phyloP scores from a whole-genome alignment of 2,329 filamentous ascomycete genomes.

The Cordyceps fumosorosea region DNA sequence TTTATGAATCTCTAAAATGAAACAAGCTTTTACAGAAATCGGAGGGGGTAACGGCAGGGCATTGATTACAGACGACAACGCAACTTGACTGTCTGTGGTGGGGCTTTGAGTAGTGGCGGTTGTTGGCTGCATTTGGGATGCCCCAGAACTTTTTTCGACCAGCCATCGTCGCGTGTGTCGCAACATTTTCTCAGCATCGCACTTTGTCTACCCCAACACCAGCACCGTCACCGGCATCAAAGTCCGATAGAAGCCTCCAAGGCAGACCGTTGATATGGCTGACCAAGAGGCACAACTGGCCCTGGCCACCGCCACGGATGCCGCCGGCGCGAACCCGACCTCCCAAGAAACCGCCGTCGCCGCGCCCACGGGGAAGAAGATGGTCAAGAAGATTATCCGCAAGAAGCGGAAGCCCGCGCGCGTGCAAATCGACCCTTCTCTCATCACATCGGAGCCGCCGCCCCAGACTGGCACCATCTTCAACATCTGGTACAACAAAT shows the following conservation, averaged over 20 bases:
- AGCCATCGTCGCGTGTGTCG: neutral
- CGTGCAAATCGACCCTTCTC: slow-evolving; percentile 80
- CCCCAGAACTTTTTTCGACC: neutral
- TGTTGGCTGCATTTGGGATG: neutral
- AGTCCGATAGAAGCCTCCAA: neutral
- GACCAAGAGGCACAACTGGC: slow-evolving; percentile 24
- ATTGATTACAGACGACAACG: no score
- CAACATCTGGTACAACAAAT: slow-evolving; percentile 99
- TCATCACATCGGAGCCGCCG: slow-evolving; percentile 75
- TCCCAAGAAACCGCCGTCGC: slow-evolving; percentile 35
- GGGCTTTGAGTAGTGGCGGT: neutral
- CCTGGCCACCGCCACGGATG: slow-evolving; percentile 18
- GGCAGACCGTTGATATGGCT: slow-evolving; percentile 22
- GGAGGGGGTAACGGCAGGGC: no score
- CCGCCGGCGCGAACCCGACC: slow-evolving; percentile 23
- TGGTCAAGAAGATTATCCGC: slow-evolving; percentile 79
- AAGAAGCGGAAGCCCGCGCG: slow-evolving; percentile 86
- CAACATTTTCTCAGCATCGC: neutral
- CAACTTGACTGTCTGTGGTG: no score
- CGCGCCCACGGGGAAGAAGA: slow-evolving; percentile 50
- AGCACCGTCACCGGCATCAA: neutral
- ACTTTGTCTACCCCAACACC: neutral
- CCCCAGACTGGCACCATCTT: slow-evolving; percentile 92
- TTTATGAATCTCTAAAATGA: no score
- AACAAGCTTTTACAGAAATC: no score